Evolutionary conservation across 192 early-diverging fungal species (phyloP).

Genomic region (Coemansia sp.): DNA sequence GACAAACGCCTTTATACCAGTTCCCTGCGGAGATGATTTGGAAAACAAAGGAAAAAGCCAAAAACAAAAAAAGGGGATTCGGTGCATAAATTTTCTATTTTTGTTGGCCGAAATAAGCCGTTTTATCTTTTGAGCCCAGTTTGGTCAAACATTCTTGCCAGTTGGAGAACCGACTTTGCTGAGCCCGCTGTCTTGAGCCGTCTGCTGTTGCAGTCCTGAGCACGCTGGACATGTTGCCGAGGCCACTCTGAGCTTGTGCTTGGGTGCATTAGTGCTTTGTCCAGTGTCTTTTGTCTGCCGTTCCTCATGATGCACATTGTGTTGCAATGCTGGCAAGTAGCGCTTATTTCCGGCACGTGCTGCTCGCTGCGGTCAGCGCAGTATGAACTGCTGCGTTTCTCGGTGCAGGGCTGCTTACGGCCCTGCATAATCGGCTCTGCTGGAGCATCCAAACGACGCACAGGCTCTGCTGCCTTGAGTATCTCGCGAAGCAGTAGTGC

Average conservation of each 20-base stretch:
- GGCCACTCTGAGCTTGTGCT: constrained; percentile 1
- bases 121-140: neutral
- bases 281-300: no score
- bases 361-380: no score
- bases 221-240: constrained; percentile 9
- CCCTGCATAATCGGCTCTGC: neutral
- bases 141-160: constrained; percentile 45
- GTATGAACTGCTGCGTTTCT: neutral
- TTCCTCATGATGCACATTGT: no score
- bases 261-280: no score
- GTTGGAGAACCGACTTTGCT: constrained; percentile 31
- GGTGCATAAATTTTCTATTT: constrained; percentile 4
- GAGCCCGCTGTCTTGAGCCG: constrained; percentile 4
- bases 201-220: neutral
- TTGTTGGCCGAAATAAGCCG: neutral
- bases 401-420: neutral
- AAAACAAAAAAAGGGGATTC: constrained; percentile 11
- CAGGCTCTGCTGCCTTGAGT: no score
- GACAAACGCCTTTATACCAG: neutral
- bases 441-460: constrained; percentile 1
- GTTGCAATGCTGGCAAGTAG: no score
- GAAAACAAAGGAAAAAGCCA: neutral
- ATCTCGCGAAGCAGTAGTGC: constrained; percentile 18
- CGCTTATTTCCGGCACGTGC: no score
- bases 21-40: no score